These are phyloP conservation scores for Sisymbrium irio DNA, from an alignment of 345 rosid species.

Conservation along the genomic window DNA sequence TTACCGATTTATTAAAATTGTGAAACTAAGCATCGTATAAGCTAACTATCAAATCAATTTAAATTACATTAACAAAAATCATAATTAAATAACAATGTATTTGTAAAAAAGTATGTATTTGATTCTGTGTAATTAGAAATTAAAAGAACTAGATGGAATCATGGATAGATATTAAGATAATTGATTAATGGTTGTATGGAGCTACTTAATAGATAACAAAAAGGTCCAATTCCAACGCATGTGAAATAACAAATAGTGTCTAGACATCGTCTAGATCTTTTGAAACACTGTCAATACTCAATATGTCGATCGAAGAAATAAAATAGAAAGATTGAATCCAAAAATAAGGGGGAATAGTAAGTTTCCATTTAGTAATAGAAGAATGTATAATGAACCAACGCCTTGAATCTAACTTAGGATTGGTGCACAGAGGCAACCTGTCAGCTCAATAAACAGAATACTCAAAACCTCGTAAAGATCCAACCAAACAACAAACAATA, in stretches of 20 bases:
- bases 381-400: neutral
- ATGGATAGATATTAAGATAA: neutral
- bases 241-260: neutral
- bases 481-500: neutral
- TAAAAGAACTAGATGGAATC: neutral
- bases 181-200: neutral
- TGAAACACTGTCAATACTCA: neutral
- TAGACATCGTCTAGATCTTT: neutral
- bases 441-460: neutral
- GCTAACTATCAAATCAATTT: neutral
- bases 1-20: too few species aligned
- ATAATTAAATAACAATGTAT: neutral
- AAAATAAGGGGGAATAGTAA: neutral
- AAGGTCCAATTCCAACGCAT: neutral
- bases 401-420: neutral
- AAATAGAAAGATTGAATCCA: neutral
- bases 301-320: neutral
- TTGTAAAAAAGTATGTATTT: too few species aligned
- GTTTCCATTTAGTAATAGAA: neutral
- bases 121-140: neutral
- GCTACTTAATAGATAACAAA: too few species aligned
- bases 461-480: neutral
- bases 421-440: neutral
- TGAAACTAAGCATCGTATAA: too few species aligned
- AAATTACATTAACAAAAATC: neutral